Evolutionary conservation across 805 yeast genomes (phyloP), one percentile per base, ranked within the genome.

Genomic region (Cephaloascus fragrans): DNA sequence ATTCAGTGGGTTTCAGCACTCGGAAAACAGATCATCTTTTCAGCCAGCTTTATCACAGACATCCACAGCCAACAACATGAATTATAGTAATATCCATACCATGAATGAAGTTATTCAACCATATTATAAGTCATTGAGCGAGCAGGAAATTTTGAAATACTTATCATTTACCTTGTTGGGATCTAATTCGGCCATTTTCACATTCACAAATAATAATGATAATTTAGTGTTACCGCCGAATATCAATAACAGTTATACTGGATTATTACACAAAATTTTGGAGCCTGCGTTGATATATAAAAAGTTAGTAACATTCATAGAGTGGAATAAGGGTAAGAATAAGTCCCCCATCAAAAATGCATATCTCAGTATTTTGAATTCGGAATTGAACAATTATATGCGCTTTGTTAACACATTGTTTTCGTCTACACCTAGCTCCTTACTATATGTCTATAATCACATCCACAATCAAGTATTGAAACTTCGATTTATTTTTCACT

Each of bases 231-330:
- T 83, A 3, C 89, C 93, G 1, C 44, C 55, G 1, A 63, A 65
- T 34, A 55, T 82, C 14, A 73, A 78, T 19, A 71, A 70, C 43
- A 73, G 87, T 4, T 62, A 73, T 18, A 67, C 80, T 35, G 77
- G 78, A 1, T 48, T 77, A 19, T 54, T 85, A 26, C 75, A 70
- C 40, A 55, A 67, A 19, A 58, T 83, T 1, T 61, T 81, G 32
- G 96, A 88, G 54, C 82, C 87, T 1, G 90, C 85, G 0, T 57
- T 88, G 26, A 58, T 87, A 3, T 85, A 73, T 56, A 68, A 70
- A 38, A 55, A 62, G 34, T 56, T 86, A 28, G 56, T 53, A 3
- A 40, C 38, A 14, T 47, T 51, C 17, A 45, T 69, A 10, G 61
- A 58, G 31, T 37, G 47, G 18, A 37, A 49, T 34, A 54, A 56